Conservation (phyloP, 305 asterid species). For the Salvia sclarea region DNA sequence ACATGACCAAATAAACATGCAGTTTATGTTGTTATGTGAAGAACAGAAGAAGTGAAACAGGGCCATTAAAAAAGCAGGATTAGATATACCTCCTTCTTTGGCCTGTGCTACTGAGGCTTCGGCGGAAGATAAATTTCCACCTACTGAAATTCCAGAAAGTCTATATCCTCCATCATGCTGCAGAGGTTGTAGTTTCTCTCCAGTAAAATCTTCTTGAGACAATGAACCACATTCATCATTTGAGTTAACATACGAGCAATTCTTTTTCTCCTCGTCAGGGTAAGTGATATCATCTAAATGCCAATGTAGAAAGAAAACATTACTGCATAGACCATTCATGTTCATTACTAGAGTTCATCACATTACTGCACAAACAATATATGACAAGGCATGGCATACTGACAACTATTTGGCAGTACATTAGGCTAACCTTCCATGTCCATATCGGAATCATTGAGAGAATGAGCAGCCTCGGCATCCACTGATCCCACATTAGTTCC, state of each 20-base stretch:
- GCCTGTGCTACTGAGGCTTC: slow-evolving; percentile 38
- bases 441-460: slow-evolving; percentile 80
- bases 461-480: slow-evolving; percentile 41
- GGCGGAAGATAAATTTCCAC: slow-evolving; percentile 25
- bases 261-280: slow-evolving; percentile 55
- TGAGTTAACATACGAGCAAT: slow-evolving; percentile 29
- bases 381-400: slow-evolving; percentile 26
- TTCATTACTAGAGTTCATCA: slow-evolving; percentile 16
- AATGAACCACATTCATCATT: slow-evolving; percentile 39
- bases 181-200: slow-evolving; percentile 35
- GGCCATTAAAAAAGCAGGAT: slow-evolving; percentile 22
- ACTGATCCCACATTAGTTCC: slow-evolving; percentile 41
- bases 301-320: slow-evolving; percentile 38
- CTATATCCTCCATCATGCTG: slow-evolving; percentile 36
- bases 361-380: slow-evolving; percentile 34
- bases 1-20: slow-evolving; percentile 20
- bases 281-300: slow-evolving; percentile 83
- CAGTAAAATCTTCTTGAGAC: slow-evolving; percentile 40
- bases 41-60: slow-evolving; percentile 10
- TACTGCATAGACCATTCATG: slow-evolving; percentile 30
- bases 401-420: slow-evolving; percentile 19
- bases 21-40: slow-evolving; percentile 9
- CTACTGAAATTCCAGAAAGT: slow-evolving; percentile 33
- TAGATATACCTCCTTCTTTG: slow-evolving; percentile 52
- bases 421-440: slow-evolving; percentile 83